These are phyloP conservation scores for Myrica gale DNA, from an alignment of 306 rosid species.

Conservation along the genomic window DNA sequence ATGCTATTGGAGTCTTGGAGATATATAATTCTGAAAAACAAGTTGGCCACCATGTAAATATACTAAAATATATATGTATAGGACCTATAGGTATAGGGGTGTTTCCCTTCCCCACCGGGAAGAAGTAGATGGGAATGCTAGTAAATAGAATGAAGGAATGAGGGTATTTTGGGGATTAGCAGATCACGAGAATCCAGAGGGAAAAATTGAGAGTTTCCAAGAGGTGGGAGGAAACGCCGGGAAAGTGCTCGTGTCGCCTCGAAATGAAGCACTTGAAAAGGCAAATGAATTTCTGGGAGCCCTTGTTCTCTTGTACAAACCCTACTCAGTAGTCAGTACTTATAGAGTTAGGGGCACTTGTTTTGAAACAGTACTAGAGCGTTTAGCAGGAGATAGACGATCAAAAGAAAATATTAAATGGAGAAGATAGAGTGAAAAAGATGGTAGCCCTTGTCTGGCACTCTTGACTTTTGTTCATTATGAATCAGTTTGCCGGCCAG, in stretches of 20 bases:
- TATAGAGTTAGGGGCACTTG: not conserved
- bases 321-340: not conserved
- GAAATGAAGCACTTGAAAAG: conserved; percentile 57
- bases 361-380: not conserved
- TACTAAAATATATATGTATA: too few species aligned
- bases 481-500: not conserved
- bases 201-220: conserved; percentile 53
- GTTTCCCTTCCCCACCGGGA: too few species aligned
- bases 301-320: conserved; percentile 11
- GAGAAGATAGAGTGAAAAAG: not conserved
- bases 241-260: conserved; percentile 99
- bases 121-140: not conserved
- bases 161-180: conserved; percentile 42
- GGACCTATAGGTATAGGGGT: not conserved
- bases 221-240: conserved; percentile 91
- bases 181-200: conserved; percentile 61
- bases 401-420: too few species aligned
- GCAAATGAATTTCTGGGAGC: conserved; percentile 34
- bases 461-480: conserved; percentile 13
- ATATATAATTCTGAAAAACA: too few species aligned
- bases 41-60: too few species aligned
- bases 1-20: too few species aligned
- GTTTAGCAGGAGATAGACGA: not conserved
- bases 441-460: conserved; percentile 2
- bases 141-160: conserved; percentile 25